Base-by-base conservation (phyloP, 129 eudicot genomes). In the Lactuca sativa region DNA sequence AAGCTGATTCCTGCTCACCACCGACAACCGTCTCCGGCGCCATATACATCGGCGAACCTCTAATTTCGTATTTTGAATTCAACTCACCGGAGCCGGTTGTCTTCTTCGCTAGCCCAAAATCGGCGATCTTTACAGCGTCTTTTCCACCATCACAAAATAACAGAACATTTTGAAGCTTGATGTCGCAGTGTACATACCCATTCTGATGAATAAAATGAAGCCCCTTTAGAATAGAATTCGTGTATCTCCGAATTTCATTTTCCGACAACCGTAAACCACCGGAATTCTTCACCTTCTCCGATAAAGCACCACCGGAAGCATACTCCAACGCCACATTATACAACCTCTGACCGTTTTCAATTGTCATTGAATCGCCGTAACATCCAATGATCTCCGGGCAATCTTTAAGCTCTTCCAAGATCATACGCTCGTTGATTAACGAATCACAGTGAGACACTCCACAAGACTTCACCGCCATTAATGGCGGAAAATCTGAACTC, bases 1-100 rank as follows among this genome's bases (percentile, higher is more conserved):
- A 86, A 47, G 97, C 82, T 0, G 86, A 8, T 9, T 74, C 97
- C 64, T 78, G 86, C 31, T 85, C 95, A 1, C 92, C 95, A 55
- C 69, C 71, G 76, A 71, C 66, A 9, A 87, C 92, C 62, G 84
- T 78, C 75, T 93, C 99, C 74, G 99, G 99, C 70, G 99, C 82
- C 99, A 90, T 80, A 18, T 86, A 93, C 84, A 90, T 32, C 34
- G 95, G 92, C 36, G 97, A 90, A 15, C 99, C 99, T 59, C 95
- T 79, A 5, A 93, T 64, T 37, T 86, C 92, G 51, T 71, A 77
- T 74, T 73, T 78, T 9, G 32, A 12, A 55, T n/a, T 51, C 48
- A 8, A 44, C 5, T 40, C 66, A 13, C 34, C 62, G 41, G 34
- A 1, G 15, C 0, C 41, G 5, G 73, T 73, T 2, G 52, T 53